Evolutionary conservation across 768 basidiomycete species (phyloP), one percentile per base, ranked within the genome.

Genomic region (Boletus edulis): DNA sequence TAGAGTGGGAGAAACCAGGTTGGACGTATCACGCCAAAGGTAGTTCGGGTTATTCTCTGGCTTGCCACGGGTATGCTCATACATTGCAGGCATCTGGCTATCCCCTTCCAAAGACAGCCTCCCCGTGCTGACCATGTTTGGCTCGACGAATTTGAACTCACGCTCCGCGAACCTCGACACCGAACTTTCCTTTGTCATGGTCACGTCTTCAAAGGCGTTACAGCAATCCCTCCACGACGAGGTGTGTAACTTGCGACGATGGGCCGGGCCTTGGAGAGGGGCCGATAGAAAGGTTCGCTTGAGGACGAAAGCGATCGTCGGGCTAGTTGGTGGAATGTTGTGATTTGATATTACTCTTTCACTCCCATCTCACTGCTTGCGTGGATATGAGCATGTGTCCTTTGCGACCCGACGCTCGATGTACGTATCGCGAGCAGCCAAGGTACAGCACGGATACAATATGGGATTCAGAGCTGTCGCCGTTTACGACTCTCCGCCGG

Each of bases 11-110:
- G 65, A 81, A 81, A 59, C 74, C 78, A 22, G 92, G 88, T 4
- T 99, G 97, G 97, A 98, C 97, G 1, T 99, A 99, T 73, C 97
- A 99, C 66, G 91, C 97, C 24, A 99, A 99, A 80, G 97, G 95
- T 96, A 57, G 10, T 20, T 24, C 24, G 10, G 9, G 1, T 49
- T 40, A 12, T 18, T 24, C 42, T 18, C 54, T 45, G 9, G 12
- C 32, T 32, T 37, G 12, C 31, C n/a, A 7, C 12, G 27, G 29
- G 11, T 18, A 29, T 39, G 13, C 54, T 49, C 45, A 67, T 29
- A 1, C 32, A 24, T 1, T 24, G 51, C 55, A 94, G 93, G 94
- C 34, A 83, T 94, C 35, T 97, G 94, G 94, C 67, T 94, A 12
- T 89, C 91, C 3, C 84, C 85, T 17, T 72, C 72, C 9, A 67